phyloP scores from a whole-genome alignment of 2,329 filamentous ascomycete species.

The Epichloe aotearoae region DNA sequence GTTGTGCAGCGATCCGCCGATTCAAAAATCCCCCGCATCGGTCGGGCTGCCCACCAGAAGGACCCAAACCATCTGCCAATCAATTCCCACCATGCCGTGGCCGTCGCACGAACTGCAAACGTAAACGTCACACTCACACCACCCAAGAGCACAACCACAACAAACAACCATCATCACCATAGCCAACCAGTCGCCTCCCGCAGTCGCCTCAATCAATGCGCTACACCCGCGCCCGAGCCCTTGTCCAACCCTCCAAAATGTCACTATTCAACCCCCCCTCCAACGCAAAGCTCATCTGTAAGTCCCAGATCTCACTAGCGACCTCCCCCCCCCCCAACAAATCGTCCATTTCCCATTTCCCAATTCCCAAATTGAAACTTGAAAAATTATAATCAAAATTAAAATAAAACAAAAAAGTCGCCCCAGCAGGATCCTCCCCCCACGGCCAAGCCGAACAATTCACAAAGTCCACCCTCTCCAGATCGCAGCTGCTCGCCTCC shows the following conservation, averaged over 20 bases:
- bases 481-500: constrained; percentile 43
- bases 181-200: neutral
- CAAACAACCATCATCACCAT: neutral
- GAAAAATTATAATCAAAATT: neutral
- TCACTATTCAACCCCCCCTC: constrained; percentile 25
- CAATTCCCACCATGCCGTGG: no score
- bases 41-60: no score
- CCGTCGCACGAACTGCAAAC: no score
- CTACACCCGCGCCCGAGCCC: constrained; percentile 5
- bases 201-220: constrained; percentile 10
- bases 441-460: constrained; percentile 64
- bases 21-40: no score
- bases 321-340: no score
- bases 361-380: neutral
- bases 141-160: neutral
- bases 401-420: constrained; percentile 29
- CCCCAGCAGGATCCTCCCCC: constrained; percentile 45
- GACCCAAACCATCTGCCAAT: no score
- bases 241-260: constrained; percentile 24
- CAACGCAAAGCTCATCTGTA: constrained; percentile 34
- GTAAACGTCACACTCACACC: no score
- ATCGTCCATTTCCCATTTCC: neutral
- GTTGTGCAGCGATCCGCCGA: no score
- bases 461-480: constrained; percentile 46
- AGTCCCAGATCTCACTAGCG: constrained; percentile 9